Base-by-base conservation (phyloP, 164 flowering plant genomes). In the Annona squamosa region DNA sequence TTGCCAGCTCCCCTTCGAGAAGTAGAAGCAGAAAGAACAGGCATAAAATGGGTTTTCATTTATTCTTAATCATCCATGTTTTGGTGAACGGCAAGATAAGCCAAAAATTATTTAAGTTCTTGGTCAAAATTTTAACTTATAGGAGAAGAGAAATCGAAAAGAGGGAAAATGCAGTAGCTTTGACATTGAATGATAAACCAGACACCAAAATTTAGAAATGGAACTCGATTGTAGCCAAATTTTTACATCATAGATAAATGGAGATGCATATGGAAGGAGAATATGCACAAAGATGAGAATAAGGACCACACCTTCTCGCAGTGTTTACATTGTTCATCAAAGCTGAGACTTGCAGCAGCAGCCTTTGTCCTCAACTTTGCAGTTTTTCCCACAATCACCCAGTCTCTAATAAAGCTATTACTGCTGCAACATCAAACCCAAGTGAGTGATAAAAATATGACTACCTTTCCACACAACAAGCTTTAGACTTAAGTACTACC, bases 221-320 rank as follows among this genome's bases (percentile, higher is more conserved):
- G 37, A 26, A 26, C 37, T 26, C 37, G 37, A 26, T 26, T 26
- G 37, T 26, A 26, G 37, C 37, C 37, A 26, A 7, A 0, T 52
- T 7, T 52, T 37, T 41, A n/a, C 66, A 3, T 18, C 2, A 63
- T 18, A 12, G 10, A 18, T 63, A 63, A 12, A 63, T 63, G 42
- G 44, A 63, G 12, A 37, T 19, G 44, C 71, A 48, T 48, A 10
- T 37, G 42, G 42, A 5, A 71, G 59, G 4, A 2, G 7, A 72
- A 44, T 63, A 63, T 4, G 42, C 6, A 12, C 1, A 6, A 68
- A 5, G 70, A 1, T 4, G 56, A 17, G 19, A 44, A 46, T 46
- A 71, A 59, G 41, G 41, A 72, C 46, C 56, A 91, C 99, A 93
- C 99, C 97, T 93, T 93, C 83, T 96, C 98, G 72, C 99, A 96